Evolutionary conservation across 2,329 filamentous ascomycete species (phyloP).

Genomic region (Verticillium tricorpus): DNA sequence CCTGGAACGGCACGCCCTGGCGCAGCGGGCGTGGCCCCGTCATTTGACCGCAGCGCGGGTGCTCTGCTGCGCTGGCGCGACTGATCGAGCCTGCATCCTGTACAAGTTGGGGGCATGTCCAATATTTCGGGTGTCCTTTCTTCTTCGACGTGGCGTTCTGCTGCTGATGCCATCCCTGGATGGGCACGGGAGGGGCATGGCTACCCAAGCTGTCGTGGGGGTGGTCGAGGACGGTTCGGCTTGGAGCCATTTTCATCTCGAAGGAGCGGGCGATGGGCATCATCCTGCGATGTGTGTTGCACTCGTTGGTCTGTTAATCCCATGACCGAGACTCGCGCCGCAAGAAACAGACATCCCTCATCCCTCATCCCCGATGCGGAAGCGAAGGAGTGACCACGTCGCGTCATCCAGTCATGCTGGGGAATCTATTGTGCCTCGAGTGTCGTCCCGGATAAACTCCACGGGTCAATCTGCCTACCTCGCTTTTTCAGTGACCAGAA

Average conservation of each 20-base stretch:
- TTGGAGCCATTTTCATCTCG: neutral
- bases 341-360: neutral
- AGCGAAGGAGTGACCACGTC: neutral
- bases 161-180: neutral
- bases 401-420: neutral
- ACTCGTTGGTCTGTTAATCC: neutral
- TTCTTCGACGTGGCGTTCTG: neutral
- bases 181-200: neutral
- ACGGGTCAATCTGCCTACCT: neutral
- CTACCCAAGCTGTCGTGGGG: neutral
- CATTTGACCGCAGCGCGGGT: neutral
- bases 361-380: neutral
- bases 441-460: neutral
- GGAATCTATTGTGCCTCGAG: neutral
- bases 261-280: neutral
- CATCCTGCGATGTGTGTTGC: neutral
- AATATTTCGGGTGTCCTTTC: neutral
- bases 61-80: neutral
- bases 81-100: neutral
- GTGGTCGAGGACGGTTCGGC: neutral
- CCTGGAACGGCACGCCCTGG: neutral
- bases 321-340: neutral
- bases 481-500: neutral
- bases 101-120: neutral
- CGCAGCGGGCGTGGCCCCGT: neutral